Base-by-base conservation (phyloP, 1,139 yeast genomes). In the Schwanniomyces etchellsii region DNA sequence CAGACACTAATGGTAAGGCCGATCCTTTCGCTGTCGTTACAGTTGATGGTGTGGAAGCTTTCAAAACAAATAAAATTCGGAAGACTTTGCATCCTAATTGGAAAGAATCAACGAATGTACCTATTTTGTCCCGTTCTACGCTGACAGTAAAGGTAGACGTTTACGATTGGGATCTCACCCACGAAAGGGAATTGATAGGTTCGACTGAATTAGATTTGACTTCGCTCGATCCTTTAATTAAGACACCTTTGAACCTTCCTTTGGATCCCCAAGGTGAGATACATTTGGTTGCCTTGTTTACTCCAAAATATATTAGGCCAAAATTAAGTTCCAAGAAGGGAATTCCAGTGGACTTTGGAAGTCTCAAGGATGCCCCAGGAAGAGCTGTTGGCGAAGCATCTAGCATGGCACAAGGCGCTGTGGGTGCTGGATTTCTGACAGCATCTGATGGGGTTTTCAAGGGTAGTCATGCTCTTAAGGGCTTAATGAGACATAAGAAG, bases 121-220 rank as follows among this genome's bases (percentile, higher is more conserved):
- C 81, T 11, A 54, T 82, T 38, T 63, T 72, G 18, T 80, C 91
- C 0, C 74, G 85, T 52, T 60, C 77, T 1, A 71, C 82, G 50
- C 65, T 71, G 29, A 44, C 60, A 15, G 47, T 80, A 17, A 38
- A 55, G 26, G 44, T 79, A 25, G 70, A 70, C 32, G 74, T 79
- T 10, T 74, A 59, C 45, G 93, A 82, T 53, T 82, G 91, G 91
- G 91, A 82, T 55, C 67, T 78, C 46, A 72, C 86, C 17, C 88
- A 83, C 39, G 72, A 68, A 31, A 77, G 79, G 49, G 81, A 75
- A 43, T 52, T 69, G 23, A 55, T 82, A 33, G 88, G 89, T 28
- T 43, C 54, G 24, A 71, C 70, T 2, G 43, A 43, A 4, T 40
- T 81, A 27, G 80, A 78, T 42, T 55, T 79, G 20, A 57, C 74